A percentile compares a stretch with the other conserved stretches of the same genome.
Conservation (phyloP, 83 land plant genomes). For the Picea abies region DNA sequence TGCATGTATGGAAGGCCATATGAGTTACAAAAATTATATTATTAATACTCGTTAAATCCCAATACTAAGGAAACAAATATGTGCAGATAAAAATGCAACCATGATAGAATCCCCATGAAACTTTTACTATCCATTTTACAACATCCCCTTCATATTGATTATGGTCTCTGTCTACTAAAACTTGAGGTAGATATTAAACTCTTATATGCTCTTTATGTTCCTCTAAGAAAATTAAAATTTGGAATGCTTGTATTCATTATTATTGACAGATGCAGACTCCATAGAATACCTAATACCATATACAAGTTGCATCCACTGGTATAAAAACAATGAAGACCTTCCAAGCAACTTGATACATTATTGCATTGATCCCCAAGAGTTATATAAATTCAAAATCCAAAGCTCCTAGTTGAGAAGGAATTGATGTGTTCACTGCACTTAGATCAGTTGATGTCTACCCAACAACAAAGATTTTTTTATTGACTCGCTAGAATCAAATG, state of each 20-base stretch:
- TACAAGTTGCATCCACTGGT: slow-evolving; percentile 6
- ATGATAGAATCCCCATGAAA: neutral
- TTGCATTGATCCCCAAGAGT: slow-evolving; percentile 15
- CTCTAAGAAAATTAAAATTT: neutral
- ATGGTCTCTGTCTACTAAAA: neutral
- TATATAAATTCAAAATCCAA: slow-evolving; percentile 17
- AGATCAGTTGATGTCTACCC: slow-evolving; percentile 25
- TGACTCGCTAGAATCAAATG: neutral
- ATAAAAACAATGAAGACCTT: slow-evolving; percentile 20
- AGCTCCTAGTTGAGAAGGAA: slow-evolving; percentile 7
- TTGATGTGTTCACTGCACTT: slow-evolving; percentile 4
- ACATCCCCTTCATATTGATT: neutral
- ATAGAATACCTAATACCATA: slow-evolving; percentile 24
- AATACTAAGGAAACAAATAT: neutral
- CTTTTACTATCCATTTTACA: neutral
- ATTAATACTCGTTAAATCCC: neutral
- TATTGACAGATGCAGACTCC: neutral
- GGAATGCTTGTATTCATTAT: neutral
- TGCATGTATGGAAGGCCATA: slow-evolving; percentile 18
- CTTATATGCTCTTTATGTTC: neutral
- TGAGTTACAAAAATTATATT: neutral
- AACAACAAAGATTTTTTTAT: neutral
- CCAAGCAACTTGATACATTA: slow-evolving; percentile 28
- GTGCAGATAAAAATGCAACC: neutral
- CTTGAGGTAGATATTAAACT: neutral